Base-by-base conservation (phyloP, 805 yeast genomes). In the Kodamaea restingae region DNA sequence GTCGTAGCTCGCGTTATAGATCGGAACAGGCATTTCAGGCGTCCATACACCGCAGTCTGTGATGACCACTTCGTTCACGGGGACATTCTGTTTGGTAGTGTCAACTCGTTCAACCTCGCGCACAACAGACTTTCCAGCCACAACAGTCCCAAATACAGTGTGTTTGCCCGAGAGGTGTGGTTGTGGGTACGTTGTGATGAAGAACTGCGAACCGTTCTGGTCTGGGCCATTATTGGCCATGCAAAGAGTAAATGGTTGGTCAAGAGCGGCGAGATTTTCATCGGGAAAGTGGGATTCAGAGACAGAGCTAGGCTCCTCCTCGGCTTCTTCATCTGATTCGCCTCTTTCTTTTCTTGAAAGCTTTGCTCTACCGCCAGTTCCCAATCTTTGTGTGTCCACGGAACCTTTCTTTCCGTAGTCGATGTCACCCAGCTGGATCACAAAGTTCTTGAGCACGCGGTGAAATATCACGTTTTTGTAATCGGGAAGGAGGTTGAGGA, bases 141-240 rank as follows among this genome's bases (percentile, higher is more conserved):
- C 50, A 8, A 88, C 88, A 41, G 63, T 65, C 1, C 96, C 96
- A 60, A 88, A 83, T 2, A 86, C 79, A 0, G 90, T 69, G 53
- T 86, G 90, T 49, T 81, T 83, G 0, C 87, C 86, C 31, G 73
- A 76, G 42, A 88, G 62, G 59, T 88, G 96, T 1, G 87, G 82
- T 7, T 81, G 74, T 2, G 87, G 75, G 38, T 69, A 74, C 1
- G 88, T 80, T 8, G 81, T 76, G 31, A 85, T 80, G 52, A 84
- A 84, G 53, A 84, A 84, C 52, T 82, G 90, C 0, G 86, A 75
- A 15, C 74, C 69, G 47, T 81, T 81, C 9, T 80, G 57, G 25
- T 52, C 38, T 40, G 73, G 50, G 4, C 80, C 83, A 14, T 66
- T 58, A 48, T 80, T 81, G 2, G 87, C 85, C 84, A 82, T 76